Conservation (phyloP, 768 basidiomycete genomes). For the Sarcomyxa edulis region DNA sequence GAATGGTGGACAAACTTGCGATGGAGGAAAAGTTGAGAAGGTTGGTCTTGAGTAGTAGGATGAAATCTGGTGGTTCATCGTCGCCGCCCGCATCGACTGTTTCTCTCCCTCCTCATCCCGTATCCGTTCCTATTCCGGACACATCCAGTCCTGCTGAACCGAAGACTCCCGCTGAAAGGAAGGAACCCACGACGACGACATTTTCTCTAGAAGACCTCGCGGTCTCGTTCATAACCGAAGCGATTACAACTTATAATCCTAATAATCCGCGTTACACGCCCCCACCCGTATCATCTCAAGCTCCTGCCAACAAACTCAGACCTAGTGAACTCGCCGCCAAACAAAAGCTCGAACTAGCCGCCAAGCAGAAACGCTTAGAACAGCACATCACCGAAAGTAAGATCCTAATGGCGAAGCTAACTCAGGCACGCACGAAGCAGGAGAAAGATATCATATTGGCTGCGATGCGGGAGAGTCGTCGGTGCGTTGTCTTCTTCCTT, state of each 20-base stretch:
- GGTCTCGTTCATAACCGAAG: conserved; percentile 52
- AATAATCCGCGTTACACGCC: conserved; percentile 13
- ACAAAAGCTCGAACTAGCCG: conserved; percentile 31
- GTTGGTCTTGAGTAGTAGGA: conserved; percentile 34
- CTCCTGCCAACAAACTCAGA: conserved; percentile 8
- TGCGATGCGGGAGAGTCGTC: conserved; percentile 42
- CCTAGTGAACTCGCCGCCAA: conserved; percentile 7
- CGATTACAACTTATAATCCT: conserved; percentile 40
- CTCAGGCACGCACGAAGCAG: conserved; percentile 40
- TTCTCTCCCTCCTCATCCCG: conserved; percentile 5
- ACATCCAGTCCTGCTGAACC: conserved; percentile 11
- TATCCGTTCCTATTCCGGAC: conserved; percentile 5
- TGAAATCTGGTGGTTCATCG: conserved; percentile 18
- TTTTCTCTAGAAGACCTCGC: conserved; percentile 50
- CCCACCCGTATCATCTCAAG: not conserved
- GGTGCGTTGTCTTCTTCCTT: conserved; percentile 36
- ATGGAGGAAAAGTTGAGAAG: conserved; percentile 38
- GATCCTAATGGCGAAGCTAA: conserved; percentile 40
- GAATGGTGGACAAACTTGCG: conserved; percentile 21
- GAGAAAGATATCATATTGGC: conserved; percentile 44
- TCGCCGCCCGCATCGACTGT: not conserved
- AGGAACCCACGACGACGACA: no score
- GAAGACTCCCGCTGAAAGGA: conserved; percentile 4
- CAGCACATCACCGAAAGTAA: conserved; percentile 50
- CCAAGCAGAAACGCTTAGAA: conserved; percentile 42